Evolutionary conservation across 345 rosid genomes (phyloP).

Genomic region (Eucalyptus tenuipes): DNA sequence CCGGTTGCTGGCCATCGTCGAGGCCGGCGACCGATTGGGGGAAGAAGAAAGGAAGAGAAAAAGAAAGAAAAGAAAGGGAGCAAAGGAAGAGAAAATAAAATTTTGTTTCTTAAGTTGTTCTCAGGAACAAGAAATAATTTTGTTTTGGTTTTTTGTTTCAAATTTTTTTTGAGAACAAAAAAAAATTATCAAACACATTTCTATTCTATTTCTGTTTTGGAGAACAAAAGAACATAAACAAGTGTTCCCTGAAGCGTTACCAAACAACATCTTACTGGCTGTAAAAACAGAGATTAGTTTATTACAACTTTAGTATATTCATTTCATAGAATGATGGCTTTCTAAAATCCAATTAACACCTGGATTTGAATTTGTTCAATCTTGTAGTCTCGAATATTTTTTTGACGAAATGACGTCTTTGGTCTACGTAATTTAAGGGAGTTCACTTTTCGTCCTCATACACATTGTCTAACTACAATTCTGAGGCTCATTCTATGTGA

Average conservation of each 20-base stretch:
- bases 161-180: rapidly evolving
- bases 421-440: background rate
- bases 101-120: too few relatives aligned
- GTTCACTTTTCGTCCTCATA: background rate
- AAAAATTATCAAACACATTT: rapidly evolving
- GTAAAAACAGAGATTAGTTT: background rate
- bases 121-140: too few relatives aligned
- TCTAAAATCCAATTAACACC: background rate
- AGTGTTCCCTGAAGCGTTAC: rapidly evolving
- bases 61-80: too few relatives aligned
- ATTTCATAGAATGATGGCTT: background rate
- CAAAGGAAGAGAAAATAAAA: too few relatives aligned
- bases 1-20: rapidly evolving
- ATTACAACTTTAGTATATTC: background rate
- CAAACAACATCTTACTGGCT: rapidly evolving
- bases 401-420: background rate
- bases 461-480: background rate
- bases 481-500: background rate
- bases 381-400: background rate
- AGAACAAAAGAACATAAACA: rapidly evolving
- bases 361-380: background rate
- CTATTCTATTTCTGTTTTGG: rapidly evolving
- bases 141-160: rapidly evolving
- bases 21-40: rapidly evolving
- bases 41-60: too few relatives aligned